Evolutionary conservation across 106 monocot genomes (phyloP).

Genomic region (Phalaenopsis aphrodite): DNA sequence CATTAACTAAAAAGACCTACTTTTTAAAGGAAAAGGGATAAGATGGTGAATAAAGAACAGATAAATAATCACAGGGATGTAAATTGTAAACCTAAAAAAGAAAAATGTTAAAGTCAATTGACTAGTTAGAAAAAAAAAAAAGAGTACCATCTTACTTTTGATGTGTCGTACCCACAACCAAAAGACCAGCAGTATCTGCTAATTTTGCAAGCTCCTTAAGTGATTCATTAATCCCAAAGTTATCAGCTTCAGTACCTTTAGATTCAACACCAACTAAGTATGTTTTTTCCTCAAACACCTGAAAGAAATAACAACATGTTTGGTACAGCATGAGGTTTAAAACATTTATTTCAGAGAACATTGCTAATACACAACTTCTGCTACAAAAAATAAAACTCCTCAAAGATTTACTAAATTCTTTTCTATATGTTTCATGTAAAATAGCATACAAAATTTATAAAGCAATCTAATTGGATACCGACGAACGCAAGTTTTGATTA

Average conservation of each 20-base stretch:
- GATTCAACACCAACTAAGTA: slow-evolving; percentile 92
- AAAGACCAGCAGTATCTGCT: slow-evolving; percentile 91
- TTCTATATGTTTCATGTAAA: not conserved
- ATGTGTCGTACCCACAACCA: slow-evolving; percentile 73
- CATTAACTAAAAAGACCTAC: not conserved
- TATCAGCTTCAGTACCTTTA: slow-evolving; percentile 34
- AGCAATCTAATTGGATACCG: too few species aligned
- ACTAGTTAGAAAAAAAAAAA: not conserved
- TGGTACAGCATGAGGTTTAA: not conserved
- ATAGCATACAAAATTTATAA: not conserved
- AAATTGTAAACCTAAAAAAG: not conserved
- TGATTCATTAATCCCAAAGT: slow-evolving; percentile 72
- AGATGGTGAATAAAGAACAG: not conserved
- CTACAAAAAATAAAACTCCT: too few species aligned
- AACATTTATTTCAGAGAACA: not conserved
- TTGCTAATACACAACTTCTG: not conserved
- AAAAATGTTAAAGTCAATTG: not conserved
- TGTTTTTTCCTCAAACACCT: slow-evolving; percentile 85
- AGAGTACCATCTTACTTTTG: slow-evolving; percentile 51
- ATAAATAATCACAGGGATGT: not conserved
- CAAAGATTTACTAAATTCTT: too few species aligned
- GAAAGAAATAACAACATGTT: slow-evolving; percentile 6
- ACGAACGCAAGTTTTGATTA: too few species aligned
- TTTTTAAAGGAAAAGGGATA: not conserved
- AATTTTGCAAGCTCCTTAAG: slow-evolving; percentile 84